phyloP scores from a whole-genome alignment of 2,329 filamentous ascomycete species.

The Aspergillus thermomutatus region DNA sequence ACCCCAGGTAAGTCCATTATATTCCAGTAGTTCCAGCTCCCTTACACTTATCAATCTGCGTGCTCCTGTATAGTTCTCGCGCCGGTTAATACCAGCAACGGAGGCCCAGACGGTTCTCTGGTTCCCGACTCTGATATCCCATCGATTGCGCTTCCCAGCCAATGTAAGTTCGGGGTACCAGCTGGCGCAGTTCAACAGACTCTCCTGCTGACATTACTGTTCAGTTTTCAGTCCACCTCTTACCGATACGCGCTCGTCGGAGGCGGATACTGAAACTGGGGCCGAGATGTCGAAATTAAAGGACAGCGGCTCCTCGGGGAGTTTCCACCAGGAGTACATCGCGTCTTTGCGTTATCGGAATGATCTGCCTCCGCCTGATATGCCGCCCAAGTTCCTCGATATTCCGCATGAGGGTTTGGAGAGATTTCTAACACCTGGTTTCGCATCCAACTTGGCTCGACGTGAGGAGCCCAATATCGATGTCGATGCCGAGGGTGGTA shows the following conservation, averaged over 20 bases:
- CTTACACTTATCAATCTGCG: slow-evolving; percentile 2
- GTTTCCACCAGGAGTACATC: slow-evolving; percentile 91
- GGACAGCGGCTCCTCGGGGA: slow-evolving; percentile 36
- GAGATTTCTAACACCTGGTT: slow-evolving; percentile 86
- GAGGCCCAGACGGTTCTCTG: slow-evolving; percentile 1
- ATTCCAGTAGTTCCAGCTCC: background rate
- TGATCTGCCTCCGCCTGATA: slow-evolving; percentile 87
- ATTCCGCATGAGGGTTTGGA: slow-evolving; percentile 91
- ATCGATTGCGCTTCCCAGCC: slow-evolving; percentile 8
- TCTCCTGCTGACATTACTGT: slow-evolving; percentile 4
- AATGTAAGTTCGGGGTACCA: slow-evolving; percentile 7
- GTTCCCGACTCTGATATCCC: slow-evolving; percentile 9
- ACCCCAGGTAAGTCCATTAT: slow-evolving; percentile 19
- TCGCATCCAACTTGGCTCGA: slow-evolving; percentile 81
- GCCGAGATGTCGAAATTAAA: slow-evolving; percentile 39
- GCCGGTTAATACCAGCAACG: slow-evolving; percentile 5
- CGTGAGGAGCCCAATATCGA: slow-evolving; percentile 96
- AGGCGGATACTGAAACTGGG: background rate
- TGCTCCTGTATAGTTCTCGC: slow-evolving; percentile 5
- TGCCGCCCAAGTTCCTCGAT: slow-evolving; percentile 92
- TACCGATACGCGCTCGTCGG: background rate
- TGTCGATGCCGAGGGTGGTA: slow-evolving; percentile 93
- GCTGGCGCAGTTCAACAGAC: background rate
- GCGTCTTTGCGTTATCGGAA: slow-evolving; percentile 94
- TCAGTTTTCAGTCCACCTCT: slow-evolving; percentile 10